Conservation (phyloP, 1,139 yeast genomes). For the Blastobotrys elegans region DNA sequence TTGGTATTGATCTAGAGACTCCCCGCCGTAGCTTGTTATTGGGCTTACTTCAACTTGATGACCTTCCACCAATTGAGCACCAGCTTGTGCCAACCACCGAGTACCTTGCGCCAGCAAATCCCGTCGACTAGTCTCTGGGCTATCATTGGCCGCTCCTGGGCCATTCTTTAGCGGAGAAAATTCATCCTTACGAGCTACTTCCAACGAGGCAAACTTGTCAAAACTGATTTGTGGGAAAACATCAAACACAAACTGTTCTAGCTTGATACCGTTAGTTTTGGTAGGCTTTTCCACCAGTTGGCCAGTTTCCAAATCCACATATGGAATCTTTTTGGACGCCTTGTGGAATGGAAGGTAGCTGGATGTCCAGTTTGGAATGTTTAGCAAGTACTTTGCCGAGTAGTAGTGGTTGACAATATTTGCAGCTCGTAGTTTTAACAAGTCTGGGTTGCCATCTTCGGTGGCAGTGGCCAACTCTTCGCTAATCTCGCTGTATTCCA, state of each 20-base stretch:
- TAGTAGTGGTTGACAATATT: constrained; percentile 97
- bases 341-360: constrained; percentile 82
- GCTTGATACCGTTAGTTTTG: constrained; percentile 82
- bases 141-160: constrained; percentile 72
- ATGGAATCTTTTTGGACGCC: constrained; percentile 84
- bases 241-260: constrained; percentile 96
- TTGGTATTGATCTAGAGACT: constrained; percentile 59
- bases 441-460: constrained; percentile 44
- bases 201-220: constrained; percentile 82
- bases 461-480: constrained; percentile 62
- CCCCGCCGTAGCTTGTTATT: constrained; percentile 75
- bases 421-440: constrained; percentile 82
- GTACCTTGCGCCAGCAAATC: constrained; percentile 67
- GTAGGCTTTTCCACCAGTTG: constrained; percentile 50
- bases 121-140: constrained; percentile 73
- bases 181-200: constrained; percentile 79
- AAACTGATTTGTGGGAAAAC: constrained; percentile 79
- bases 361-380: constrained; percentile 65
- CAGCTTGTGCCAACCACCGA: constrained; percentile 67
- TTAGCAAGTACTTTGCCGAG: constrained; percentile 62
- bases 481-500: constrained; percentile 91
- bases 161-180: constrained; percentile 95
- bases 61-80: constrained; percentile 47
- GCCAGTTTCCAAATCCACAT: constrained; percentile 46
- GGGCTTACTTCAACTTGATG: constrained; percentile 74